Percentiles rank a stretch among this genome's conserved stretches.
phyloP scores from a whole-genome alignment of 2,329 filamentous ascomycete species.

The Sporothrix pallida region DNA sequence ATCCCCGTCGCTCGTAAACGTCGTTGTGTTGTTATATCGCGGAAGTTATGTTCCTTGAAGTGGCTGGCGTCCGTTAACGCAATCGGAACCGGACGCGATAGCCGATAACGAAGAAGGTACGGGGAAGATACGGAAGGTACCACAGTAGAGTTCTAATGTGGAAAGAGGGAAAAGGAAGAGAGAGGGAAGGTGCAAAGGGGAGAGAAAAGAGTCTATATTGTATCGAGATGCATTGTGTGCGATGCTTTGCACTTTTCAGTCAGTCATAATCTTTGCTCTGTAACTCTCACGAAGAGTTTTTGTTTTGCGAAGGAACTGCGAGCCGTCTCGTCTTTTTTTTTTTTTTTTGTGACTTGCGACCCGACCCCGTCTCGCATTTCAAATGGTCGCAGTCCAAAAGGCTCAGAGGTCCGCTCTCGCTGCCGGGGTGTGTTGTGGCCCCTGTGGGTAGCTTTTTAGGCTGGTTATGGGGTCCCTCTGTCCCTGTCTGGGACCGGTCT shows the following conservation, averaged over 20 bases:
- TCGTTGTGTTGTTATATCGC: background rate
- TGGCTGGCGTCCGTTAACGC: slow-evolving; percentile 3
- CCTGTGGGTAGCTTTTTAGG: slow-evolving; percentile 6
- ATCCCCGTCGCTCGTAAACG: too few relatives aligned
- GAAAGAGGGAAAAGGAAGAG: background rate
- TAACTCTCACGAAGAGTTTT: slow-evolving; percentile 1
- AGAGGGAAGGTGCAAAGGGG: slow-evolving; percentile 6
- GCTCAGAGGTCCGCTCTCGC: slow-evolving; percentile 9
- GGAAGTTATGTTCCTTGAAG: background rate
- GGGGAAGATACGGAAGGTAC: background rate
- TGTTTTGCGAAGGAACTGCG: background rate
- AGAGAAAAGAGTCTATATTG: slow-evolving; percentile 4
- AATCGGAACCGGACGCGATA: background rate
- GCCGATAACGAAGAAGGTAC: slow-evolving; percentile 1
- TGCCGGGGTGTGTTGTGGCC: background rate
- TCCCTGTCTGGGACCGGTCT: background rate
- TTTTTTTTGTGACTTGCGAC: background rate
- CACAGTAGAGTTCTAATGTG: background rate
- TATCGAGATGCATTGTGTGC: slow-evolving; percentile 24
- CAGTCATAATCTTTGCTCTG: background rate
- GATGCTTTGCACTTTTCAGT: background rate
- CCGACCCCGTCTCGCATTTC: slow-evolving; percentile 11
- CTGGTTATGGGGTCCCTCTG: background rate
- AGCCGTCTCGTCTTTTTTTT: background rate
- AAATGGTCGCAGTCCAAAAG: background rate